Evolutionary conservation across 148 eudicot genomes (phyloP), one percentile per base, ranked within the genome.

Genomic region (Rhododendron molle): DNA sequence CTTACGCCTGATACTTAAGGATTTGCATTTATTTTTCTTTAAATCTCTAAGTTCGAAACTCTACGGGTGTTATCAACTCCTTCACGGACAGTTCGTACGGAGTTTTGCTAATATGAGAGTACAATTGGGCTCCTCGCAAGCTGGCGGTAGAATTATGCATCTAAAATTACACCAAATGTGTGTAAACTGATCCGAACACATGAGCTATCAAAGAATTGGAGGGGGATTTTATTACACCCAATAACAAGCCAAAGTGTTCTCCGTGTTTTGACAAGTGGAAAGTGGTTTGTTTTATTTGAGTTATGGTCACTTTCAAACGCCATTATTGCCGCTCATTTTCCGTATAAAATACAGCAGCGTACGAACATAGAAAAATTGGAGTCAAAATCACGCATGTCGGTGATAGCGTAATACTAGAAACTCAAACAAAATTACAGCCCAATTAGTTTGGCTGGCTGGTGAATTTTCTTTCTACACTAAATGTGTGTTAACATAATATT

Each of bases 121-220:
- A 4, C 2, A 58, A 58, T 58, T 21, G 10, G 65, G 10, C 2
- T 58, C 5, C 0, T 1, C 26, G 7, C n/a, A 58, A 58, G 2
- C 5, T 21, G 9, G 0, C 0, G 10, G n/a, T 1, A 0, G 3
- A 0, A 58, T 58, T 58, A 0, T 2, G 0, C 3, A 20, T 1
- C 5, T 21, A 58, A 20, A 16, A 56, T 56, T 20, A 20, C 0
- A 1, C 2, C 0, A 58, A 0, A 21, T 58, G 10, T 20, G 0
- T 0, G 10, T 20, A 58, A 58, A 10, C 0, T 21, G 8, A 7
- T 1, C 0, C 1, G 65, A 2, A 58, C 10, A 21, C 0, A 4
- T 21, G 10, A 58, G 0, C 3, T 58, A 20, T 18, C 5, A 58
- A 20, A 58, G 6, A 20, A 21, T 56, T 20, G 60, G 1, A 11